Evolutionary conservation across 768 basidiomycete species (phyloP).

Genomic region (Aureoboletus auriporus): DNA sequence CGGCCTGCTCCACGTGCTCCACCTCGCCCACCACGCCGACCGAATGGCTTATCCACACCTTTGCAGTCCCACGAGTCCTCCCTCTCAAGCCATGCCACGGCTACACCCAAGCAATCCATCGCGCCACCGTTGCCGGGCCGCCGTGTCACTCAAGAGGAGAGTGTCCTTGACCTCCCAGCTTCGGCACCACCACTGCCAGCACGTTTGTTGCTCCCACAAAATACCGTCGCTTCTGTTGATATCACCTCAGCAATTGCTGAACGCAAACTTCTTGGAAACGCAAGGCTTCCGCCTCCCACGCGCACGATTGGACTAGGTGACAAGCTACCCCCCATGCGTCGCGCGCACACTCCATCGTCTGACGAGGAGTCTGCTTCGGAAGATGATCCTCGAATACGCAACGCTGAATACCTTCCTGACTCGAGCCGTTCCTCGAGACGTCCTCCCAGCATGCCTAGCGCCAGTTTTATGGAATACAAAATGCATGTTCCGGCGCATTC

Average conservation of each 20-base stretch:
- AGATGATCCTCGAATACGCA: slow-evolving; percentile 46
- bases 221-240: slow-evolving; percentile 8
- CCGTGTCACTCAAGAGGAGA: slow-evolving; percentile 11
- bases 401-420: slow-evolving; percentile 60
- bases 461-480: slow-evolving; percentile 39
- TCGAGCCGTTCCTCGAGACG: slow-evolving; percentile 62
- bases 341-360: slow-evolving; percentile 38
- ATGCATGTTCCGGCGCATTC: slow-evolving; percentile 54
- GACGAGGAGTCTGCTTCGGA: slow-evolving; percentile 60
- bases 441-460: slow-evolving; percentile 33
- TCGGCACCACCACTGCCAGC: slow-evolving; percentile 33
- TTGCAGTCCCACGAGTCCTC: not conserved
- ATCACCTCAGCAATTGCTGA: slow-evolving; percentile 18
- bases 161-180: not conserved
- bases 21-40: slow-evolving; percentile 20
- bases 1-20: slow-evolving; percentile 15
- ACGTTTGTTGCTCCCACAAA: slow-evolving; percentile 23
- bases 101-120: slow-evolving; percentile 16
- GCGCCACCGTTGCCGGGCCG: slow-evolving; percentile 43
- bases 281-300: slow-evolving; percentile 63
- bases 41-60: not conserved
- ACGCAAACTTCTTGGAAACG: slow-evolving; percentile 25
- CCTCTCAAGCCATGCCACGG: not conserved
- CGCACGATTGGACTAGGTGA: slow-evolving; percentile 67
- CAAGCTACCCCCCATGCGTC: slow-evolving; percentile 62